Percentiles rank a stretch among this genome's conserved stretches.
phyloP scores from a whole-genome alignment of 2,329 filamentous ascomycete species.

The Plenodomus lindquistii region DNA sequence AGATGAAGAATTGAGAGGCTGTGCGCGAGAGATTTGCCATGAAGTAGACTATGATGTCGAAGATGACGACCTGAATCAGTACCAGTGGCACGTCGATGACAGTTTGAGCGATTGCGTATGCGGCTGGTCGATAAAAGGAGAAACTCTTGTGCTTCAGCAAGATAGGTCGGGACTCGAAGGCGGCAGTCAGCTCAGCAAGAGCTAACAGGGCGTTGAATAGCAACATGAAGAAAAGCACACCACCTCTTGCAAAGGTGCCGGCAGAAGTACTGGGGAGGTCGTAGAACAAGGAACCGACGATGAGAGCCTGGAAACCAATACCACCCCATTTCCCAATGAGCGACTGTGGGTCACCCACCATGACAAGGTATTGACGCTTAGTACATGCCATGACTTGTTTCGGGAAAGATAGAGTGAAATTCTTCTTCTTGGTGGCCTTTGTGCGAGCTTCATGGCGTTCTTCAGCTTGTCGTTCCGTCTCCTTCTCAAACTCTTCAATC shows the following conservation, averaged over 20 bases:
- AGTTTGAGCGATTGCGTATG: slow-evolving; percentile 62
- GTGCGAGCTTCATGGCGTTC: slow-evolving; percentile 37
- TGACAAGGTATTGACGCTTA: slow-evolving; percentile 52
- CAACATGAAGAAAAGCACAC: slow-evolving; percentile 65
- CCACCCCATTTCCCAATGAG: slow-evolving; percentile 52
- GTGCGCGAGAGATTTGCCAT: slow-evolving; percentile 61
- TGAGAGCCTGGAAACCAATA: slow-evolving; percentile 46
- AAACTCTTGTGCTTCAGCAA: slow-evolving; percentile 72
- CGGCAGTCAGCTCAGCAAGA: slow-evolving; percentile 62
- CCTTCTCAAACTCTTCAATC: slow-evolving; percentile 45
- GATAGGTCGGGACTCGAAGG: slow-evolving; percentile 66
- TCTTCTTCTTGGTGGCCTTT: slow-evolving; percentile 48
- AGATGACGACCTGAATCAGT: slow-evolving; percentile 61
- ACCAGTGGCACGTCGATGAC: slow-evolving; percentile 62
- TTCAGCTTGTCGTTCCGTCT: slow-evolving; percentile 35
- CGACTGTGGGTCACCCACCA: slow-evolving; percentile 58
- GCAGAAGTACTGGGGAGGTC: slow-evolving; percentile 56
- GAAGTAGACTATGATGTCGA: slow-evolving; percentile 66
- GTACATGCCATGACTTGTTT: slow-evolving; percentile 48
- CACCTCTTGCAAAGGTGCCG: slow-evolving; percentile 63
- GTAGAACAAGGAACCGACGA: slow-evolving; percentile 55
- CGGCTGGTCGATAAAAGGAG: slow-evolving; percentile 67
- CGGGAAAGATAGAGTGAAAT: slow-evolving; percentile 45
- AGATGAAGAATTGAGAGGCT: slow-evolving; percentile 66
- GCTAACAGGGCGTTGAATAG: slow-evolving; percentile 67